Evolutionary conservation across 1,139 yeast species (phyloP), one percentile per base, ranked within the genome.

Genomic region (Yamadazyma spencermartinsiae): DNA sequence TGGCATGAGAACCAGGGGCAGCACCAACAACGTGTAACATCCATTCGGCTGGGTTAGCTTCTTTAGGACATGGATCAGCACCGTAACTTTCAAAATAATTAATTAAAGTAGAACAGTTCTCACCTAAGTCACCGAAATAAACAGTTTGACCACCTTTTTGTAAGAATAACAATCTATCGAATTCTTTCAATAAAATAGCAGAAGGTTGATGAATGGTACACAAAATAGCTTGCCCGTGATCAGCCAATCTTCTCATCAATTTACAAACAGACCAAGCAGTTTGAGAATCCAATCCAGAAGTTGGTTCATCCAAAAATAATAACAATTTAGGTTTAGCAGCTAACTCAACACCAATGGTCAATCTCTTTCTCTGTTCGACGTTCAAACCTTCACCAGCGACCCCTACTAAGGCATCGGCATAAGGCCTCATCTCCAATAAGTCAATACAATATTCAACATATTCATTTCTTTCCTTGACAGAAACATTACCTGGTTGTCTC

Each of bases 241-340:
- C 72, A 21, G 92, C 86, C 42, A 86, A 71, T 61, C 81, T 83
- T 63, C 87, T 78, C 81, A 86, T 78, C 62, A 86, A 71, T 56
- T 82, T 79, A 65, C 89, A 82, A 51, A 85, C 79, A 26, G 94
- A 80, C 95, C 95, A 86, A 14, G 96, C 95, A 40, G 95, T 84
- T 63, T 87, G 95, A 17, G 96, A 86, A 58, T 88, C 96, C 49
- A 88, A 72, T 56, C 96, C 96, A 5, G 96, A 87, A 16, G 96
- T 88, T 8, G 96, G 96, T 60, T 88, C 96, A 65, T 88, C 96
- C 55, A 88, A 73, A 63, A 88, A 88, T 40, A 88, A 68, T 45
- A 88, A 67, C 41, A 88, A 69, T 48, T 83, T 82, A 4, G 96
- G 96, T 58, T 85, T 87, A 18, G 96, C 95, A 32, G 88, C 94